Evolutionary conservation across 495 filamentous ascomycete genomes (phyloP), one percentile per base, ranked within the genome.

Genomic region (Amorphotheca resinae): DNA sequence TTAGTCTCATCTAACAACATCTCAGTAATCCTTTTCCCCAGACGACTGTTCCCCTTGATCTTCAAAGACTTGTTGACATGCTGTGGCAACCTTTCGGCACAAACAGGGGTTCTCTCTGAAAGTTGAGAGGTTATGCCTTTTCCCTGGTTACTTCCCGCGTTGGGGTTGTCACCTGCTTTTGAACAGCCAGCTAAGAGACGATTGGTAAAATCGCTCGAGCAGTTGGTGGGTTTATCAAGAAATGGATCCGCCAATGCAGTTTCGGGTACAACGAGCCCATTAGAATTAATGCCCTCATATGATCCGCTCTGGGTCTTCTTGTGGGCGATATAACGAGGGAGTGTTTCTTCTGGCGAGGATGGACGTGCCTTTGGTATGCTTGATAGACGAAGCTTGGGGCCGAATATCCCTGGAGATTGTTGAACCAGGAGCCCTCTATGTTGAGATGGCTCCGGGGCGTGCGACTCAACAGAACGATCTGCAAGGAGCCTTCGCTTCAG

Each of bases 311-410:
- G 9, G 1, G 14, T 46, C 21, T 42, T 51, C n/a, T 51, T 32
- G 36, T 52, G 49, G 7, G 49, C 15, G 11, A 56, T 25, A 44
- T 56, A 56, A 2, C 49, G 38, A 16, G 32, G 16, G 3, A 14
- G 28, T 6, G 31, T 12, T 11, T 51, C 38, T 12, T 49, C 38
- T 22, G 41, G 33, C 9, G 45, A 45, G 4, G 45, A 32, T 25
- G 30, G 42, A 2, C 41, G 35, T 6, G 38, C 31, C 28, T 55
- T 55, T 15, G 46, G 9, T 4, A 32, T 34, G 16, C 31, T 55
- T 21, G 15, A 18, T 7, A 55, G 33, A 9, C 22, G 21, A 0
- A 47, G 20, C 28, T 20, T 44, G 1, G 51, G 51, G 4, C 46
- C 51, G 42, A 53, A 53, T 4, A 50, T 23, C 4, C 38, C 15